Evolutionary conservation across 805 yeast species (phyloP).

Genomic region (Barnettozyma sp.): DNA sequence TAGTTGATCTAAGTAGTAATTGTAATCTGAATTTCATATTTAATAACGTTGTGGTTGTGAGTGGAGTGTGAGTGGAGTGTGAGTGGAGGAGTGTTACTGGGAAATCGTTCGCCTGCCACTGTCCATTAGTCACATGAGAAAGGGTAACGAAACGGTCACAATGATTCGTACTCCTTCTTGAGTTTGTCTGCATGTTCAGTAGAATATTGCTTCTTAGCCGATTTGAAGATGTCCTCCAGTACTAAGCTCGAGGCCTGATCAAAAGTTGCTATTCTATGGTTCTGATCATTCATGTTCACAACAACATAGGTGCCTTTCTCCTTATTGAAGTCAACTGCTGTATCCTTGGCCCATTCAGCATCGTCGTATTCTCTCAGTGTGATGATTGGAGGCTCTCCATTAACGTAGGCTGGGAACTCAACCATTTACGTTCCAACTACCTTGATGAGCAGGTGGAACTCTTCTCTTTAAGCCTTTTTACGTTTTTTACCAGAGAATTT

Average conservation of each 20-base stretch:
- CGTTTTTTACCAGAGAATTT: neutral
- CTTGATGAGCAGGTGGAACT: no score
- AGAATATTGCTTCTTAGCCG: constrained; percentile 34
- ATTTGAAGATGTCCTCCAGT: constrained; percentile 37
- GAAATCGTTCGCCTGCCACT: no score
- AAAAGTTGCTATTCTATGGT: constrained; percentile 37
- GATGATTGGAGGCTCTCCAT: constrained; percentile 43
- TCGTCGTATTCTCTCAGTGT: constrained; percentile 40
- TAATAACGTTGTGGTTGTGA: no score
- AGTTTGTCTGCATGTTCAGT: constrained; percentile 6
- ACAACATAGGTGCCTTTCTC: constrained; percentile 31
- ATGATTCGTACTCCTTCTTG: constrained; percentile 3
- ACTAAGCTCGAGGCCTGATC: constrained; percentile 31
- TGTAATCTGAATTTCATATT: no score
- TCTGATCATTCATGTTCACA: constrained; percentile 40
- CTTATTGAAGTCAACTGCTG: constrained; percentile 38
- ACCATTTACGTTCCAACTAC: no score
- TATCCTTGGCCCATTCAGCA: constrained; percentile 46
- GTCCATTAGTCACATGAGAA: no score
- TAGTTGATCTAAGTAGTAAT: no score
- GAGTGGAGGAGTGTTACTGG: no score
- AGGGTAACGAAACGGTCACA: no score
- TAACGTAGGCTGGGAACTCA: constrained; percentile 35
- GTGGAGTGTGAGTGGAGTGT: no score
- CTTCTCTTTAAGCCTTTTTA: constrained; percentile 6